A percentile compares a stretch with the other conserved stretches of the same genome.
Evolutionary conservation across 768 basidiomycete genomes (phyloP).

Genomic region (Russula olivacea): DNA sequence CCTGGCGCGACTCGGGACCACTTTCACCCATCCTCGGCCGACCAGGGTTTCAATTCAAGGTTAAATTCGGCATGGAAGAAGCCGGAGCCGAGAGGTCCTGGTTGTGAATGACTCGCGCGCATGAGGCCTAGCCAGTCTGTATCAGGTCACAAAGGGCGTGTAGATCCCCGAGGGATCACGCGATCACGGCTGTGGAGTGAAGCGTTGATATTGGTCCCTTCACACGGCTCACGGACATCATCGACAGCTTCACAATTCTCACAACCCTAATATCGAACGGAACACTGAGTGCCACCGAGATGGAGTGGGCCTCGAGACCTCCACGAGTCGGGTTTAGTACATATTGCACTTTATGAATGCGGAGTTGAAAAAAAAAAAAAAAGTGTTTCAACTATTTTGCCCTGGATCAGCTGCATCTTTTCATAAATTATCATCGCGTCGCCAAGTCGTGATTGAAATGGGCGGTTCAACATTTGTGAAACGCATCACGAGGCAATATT

Average conservation of each 20-base stretch:
- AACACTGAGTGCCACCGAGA: not conserved
- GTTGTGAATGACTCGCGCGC: not conserved
- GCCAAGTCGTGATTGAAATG: not conserved
- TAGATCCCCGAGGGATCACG: not conserved
- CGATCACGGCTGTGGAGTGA: not conserved
- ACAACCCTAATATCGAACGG: not conserved
- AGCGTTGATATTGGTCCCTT: not conserved
- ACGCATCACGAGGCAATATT: not conserved
- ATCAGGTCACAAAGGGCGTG: not conserved
- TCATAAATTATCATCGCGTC: not conserved
- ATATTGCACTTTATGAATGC: not conserved
- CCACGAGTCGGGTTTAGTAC: not conserved
- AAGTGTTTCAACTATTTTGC: not conserved
- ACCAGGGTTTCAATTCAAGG: not conserved
- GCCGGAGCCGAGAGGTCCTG: not conserved
- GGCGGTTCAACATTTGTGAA: not conserved
- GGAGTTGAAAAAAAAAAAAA: not conserved
- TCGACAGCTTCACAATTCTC: not conserved
- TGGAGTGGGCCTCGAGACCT: not conserved
- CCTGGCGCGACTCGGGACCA: not conserved
- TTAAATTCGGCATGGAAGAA: not conserved
- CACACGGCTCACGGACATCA: not conserved
- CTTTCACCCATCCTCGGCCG: not conserved
- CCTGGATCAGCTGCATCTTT: not conserved
- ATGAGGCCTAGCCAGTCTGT: not conserved